phyloP scores from a whole-genome alignment of 2,329 filamentous ascomycete species.

The Aspergillus fumigatus region DNA sequence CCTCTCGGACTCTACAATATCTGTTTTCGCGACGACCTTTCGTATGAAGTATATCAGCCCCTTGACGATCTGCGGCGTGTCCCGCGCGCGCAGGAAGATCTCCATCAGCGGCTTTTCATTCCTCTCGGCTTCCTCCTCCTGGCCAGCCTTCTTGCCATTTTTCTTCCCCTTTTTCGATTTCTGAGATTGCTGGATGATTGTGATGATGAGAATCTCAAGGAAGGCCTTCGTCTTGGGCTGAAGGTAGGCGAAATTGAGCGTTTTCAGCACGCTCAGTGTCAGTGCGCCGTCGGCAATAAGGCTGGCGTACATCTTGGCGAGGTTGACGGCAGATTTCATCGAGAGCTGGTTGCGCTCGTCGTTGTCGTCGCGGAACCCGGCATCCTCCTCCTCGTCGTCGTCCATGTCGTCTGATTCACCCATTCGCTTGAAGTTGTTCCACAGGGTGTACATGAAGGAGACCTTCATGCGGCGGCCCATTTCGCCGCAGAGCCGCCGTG shows the following conservation, averaged over 20 bases:
- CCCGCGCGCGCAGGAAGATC: constrained; percentile 61
- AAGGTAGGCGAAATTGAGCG: constrained; percentile 71
- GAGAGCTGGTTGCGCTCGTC: constrained; percentile 49
- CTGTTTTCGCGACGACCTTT: constrained; percentile 67
- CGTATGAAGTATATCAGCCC: constrained; percentile 76
- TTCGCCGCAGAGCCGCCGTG: constrained; percentile 64
- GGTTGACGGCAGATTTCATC: constrained; percentile 59
- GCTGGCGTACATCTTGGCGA: constrained; percentile 62
- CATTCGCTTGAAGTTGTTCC: constrained; percentile 78
- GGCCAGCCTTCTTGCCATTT: constrained; percentile 13
- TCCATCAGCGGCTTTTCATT: constrained; percentile 59
- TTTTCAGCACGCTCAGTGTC: constrained; percentile 54
- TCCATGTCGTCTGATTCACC: constrained; percentile 64
- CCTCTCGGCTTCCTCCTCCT: constrained; percentile 26
- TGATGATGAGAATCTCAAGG: constrained; percentile 74
- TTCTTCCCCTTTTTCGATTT: constrained; percentile 37
- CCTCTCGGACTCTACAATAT: constrained; percentile 45
- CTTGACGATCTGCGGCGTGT: constrained; percentile 63
- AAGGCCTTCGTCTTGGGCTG: constrained; percentile 73
- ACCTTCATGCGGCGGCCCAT: constrained; percentile 69
- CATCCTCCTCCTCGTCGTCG: constrained; percentile 61
- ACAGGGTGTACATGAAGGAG: constrained; percentile 81
- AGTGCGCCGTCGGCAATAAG: constrained; percentile 59
- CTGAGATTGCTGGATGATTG: constrained; percentile 64
- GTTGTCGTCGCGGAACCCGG: constrained; percentile 52